Evolutionary conservation across 805 yeast species (phyloP).

Genomic region (Sugiyamaella americana): DNA sequence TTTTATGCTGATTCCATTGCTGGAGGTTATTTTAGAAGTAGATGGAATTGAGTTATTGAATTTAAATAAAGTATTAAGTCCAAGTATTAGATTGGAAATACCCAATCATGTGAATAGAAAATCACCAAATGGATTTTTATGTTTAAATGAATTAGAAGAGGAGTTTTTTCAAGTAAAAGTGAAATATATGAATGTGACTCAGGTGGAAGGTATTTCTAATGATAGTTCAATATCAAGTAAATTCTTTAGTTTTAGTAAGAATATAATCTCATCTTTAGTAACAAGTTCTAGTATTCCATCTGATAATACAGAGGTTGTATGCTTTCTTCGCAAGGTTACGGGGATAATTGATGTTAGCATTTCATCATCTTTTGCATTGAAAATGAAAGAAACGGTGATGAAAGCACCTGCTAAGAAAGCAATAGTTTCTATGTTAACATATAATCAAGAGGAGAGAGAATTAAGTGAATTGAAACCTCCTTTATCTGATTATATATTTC

Average conservation of each 20-base stretch:
- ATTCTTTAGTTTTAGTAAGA: slow-evolving; percentile 28
- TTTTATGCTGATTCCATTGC: slow-evolving; percentile 31
- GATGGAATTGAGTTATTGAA: slow-evolving; percentile 26
- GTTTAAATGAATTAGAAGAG: slow-evolving; percentile 20
- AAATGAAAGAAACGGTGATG: slow-evolving; percentile 34
- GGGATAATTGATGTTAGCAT: slow-evolving; percentile 29
- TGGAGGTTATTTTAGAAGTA: slow-evolving; percentile 26
- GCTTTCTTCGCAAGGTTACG: slow-evolving; percentile 30
- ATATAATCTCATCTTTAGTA: slow-evolving; percentile 26
- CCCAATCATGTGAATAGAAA: slow-evolving; percentile 22
- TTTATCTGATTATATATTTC: slow-evolving; percentile 33
- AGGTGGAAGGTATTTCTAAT: slow-evolving; percentile 17
- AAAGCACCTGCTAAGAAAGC: slow-evolving; percentile 37
- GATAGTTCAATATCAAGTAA: slow-evolving; percentile 21
- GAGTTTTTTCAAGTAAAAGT: slow-evolving; percentile 28
- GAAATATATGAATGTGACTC: slow-evolving; percentile 33
- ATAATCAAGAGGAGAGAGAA: slow-evolving; percentile 26
- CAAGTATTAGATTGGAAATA: slow-evolving; percentile 17
- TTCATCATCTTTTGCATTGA: slow-evolving; percentile 26
- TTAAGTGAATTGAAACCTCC: slow-evolving; percentile 30
- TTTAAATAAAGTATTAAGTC: slow-evolving; percentile 25
- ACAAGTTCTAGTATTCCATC: slow-evolving; percentile 28
- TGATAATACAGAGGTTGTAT: slow-evolving; percentile 27
- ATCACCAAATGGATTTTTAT: slow-evolving; percentile 27
- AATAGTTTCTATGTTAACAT: slow-evolving; percentile 29